Conservation (phyloP, 495 filamentous ascomycete genomes). For the Tuber calosporum region DNA sequence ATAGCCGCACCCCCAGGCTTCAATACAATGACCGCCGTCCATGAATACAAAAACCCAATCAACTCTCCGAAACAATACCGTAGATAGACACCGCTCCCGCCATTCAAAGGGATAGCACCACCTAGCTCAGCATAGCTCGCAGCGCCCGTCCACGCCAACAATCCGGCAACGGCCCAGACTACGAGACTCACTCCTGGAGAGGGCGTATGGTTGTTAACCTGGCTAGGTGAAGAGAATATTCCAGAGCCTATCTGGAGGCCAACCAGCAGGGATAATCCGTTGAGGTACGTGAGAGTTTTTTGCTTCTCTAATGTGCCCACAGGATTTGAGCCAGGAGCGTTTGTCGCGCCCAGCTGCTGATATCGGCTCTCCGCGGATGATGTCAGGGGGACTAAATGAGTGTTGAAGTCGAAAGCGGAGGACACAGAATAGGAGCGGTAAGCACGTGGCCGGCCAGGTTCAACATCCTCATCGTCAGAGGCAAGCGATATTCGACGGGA, state of each 20-base stretch:
- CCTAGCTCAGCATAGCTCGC: conserved; percentile 94
- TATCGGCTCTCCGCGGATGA: conserved; percentile 68
- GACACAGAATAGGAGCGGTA: conserved; percentile 78
- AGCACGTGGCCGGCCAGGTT: conserved; percentile 46
- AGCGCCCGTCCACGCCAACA: conserved; percentile 92
- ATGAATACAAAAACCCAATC: conserved; percentile 86
- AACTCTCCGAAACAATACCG: conserved; percentile 93
- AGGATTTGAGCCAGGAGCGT: conserved; percentile 47
- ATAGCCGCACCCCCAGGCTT: conserved; percentile 92
- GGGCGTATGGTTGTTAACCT: conserved; percentile 87
- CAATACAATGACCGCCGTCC: conserved; percentile 87
- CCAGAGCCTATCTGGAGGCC: conserved; percentile 95
- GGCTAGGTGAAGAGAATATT: conserved; percentile 90
- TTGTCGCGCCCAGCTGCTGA: conserved; percentile 69
- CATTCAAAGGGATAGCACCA: conserved; percentile 91
- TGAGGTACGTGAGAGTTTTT: conserved; percentile 90
- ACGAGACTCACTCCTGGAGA: conserved; percentile 86
- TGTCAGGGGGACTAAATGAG: conserved; percentile 87
- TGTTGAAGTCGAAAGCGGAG: conserved; percentile 87
- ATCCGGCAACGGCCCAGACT: conserved; percentile 80
- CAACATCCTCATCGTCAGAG: conserved; percentile 55
- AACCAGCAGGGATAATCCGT: conserved; percentile 82
- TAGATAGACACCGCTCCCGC: conserved; percentile 85
- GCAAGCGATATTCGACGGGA: conserved; percentile 86
- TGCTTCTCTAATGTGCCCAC: conserved; percentile 71